Conservation (phyloP, 2,329 filamentous ascomycete species). For the Aureobasidium sp. region DNA sequence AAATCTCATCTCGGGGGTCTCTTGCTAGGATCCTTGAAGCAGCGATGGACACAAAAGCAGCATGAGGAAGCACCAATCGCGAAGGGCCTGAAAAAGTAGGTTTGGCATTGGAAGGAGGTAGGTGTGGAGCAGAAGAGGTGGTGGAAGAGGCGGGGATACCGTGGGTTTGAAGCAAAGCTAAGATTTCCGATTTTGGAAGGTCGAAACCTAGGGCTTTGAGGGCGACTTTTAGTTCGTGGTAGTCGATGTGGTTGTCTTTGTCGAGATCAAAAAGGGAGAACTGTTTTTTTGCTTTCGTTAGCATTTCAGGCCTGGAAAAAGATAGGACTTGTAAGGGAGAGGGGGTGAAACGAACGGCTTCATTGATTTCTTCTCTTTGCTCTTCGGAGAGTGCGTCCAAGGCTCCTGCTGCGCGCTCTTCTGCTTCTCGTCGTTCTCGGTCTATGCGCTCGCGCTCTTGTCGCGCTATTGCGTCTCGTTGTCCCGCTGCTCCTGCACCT, state of each 20-base stretch:
- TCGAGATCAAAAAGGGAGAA: constrained; percentile 96
- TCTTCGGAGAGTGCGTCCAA: constrained; percentile 62
- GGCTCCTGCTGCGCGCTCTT: constrained; percentile 34
- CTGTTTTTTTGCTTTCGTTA: too few relatives aligned
- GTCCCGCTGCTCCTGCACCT: constrained; percentile 27
- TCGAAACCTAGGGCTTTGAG: constrained; percentile 94
- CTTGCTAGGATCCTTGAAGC: constrained; percentile 72
- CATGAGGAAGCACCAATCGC: constrained; percentile 65
- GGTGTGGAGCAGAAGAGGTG: neutral
- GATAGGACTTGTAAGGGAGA: too few relatives aligned
- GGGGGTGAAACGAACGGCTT: constrained; percentile 80
- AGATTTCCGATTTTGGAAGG: constrained; percentile 76
- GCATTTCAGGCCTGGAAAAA: too few relatives aligned
- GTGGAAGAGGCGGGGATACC: constrained; percentile 51
- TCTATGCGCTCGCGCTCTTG: constrained; percentile 37
- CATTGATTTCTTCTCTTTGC: constrained; percentile 66
- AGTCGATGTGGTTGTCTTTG: constrained; percentile 89
- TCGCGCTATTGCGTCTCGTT: constrained; percentile 37
- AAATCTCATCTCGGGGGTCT: constrained; percentile 84
- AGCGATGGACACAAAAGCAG: constrained; percentile 64
- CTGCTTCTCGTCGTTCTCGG: constrained; percentile 33
- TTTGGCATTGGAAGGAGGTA: constrained; percentile 28
- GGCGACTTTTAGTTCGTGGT: constrained; percentile 96
- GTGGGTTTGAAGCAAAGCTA: constrained; percentile 71
- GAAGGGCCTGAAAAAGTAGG: constrained; percentile 37